phyloP scores from a whole-genome alignment of 805 yeast species.

The Candida caryicola region DNA sequence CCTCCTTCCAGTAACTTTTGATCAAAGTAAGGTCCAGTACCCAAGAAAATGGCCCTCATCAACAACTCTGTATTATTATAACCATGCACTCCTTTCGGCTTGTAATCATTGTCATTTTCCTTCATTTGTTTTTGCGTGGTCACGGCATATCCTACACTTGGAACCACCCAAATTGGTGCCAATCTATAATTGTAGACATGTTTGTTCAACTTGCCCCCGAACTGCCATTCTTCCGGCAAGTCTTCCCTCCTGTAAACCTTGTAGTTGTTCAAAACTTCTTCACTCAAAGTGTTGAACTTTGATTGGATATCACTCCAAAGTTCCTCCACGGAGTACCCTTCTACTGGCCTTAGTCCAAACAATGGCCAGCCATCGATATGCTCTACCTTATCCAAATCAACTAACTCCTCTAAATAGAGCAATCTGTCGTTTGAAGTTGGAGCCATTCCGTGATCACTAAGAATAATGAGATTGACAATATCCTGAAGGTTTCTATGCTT shows the following conservation, averaged over 20 bases:
- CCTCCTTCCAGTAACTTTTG: conserved; percentile 25
- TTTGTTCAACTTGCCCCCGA: conserved; percentile 40
- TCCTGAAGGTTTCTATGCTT: conserved; percentile 53
- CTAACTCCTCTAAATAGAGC: conserved; percentile 68
- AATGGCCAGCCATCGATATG: conserved; percentile 85
- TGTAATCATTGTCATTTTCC: conserved; percentile 45
- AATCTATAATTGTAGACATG: conserved; percentile 55
- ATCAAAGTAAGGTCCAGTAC: conserved; percentile 74
- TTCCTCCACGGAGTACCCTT: conserved; percentile 37
- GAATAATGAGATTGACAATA: conserved; percentile 70
- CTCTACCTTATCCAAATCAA: conserved; percentile 53
- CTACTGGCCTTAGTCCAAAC: conserved; percentile 65
- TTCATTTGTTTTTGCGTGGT: conserved; percentile 60
- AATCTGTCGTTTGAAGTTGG: conserved; percentile 73
- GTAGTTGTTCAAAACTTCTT: conserved; percentile 28
- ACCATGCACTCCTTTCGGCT: conserved; percentile 82
- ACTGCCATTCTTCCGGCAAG: conserved; percentile 51
- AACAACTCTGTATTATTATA: conserved; percentile 72
- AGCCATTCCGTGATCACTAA: conserved; percentile 94
- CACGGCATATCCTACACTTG: conserved; percentile 75
- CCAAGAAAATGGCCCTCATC: conserved; percentile 82
- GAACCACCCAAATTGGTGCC: conserved; percentile 85
- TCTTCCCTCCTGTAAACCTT: conserved; percentile 53
- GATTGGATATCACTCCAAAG: conserved; percentile 43
- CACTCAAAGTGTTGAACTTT: conserved; percentile 24